These are phyloP conservation scores for Orbilia javanica DNA, from an alignment of 2,329 filamentous ascomycete genomes.

Conservation along the genomic window DNA sequence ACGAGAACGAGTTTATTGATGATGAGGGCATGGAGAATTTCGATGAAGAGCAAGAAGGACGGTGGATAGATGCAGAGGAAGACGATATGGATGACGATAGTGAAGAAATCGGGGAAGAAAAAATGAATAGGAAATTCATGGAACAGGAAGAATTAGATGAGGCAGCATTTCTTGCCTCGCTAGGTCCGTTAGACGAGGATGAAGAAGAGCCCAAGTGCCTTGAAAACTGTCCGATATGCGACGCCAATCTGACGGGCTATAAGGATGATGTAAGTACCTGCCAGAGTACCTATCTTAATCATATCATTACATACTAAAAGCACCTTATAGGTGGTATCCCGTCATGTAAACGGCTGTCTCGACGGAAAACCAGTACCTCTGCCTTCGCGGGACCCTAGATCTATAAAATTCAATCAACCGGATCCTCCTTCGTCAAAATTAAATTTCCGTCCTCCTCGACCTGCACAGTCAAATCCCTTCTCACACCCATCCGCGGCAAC, in stretches of 20 bases:
- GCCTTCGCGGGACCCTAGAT: conserved; percentile 63
- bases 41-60: conserved; percentile 53
- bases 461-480: conserved; percentile 46
- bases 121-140: conserved; percentile 74
- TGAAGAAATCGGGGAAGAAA: conserved; percentile 73
- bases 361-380: conserved; percentile 81
- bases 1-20: conserved; percentile 52
- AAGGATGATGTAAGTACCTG: conserved; percentile 61
- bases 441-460: conserved; percentile 43
- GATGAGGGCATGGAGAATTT: conserved; percentile 57
- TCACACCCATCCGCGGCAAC: conserved; percentile 59
- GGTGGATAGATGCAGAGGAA: conserved; percentile 60
- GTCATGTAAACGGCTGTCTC: conserved; percentile 92
- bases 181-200: conserved; percentile 65
- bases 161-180: conserved; percentile 73
- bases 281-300: conserved; percentile 60
- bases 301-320: conserved; percentile 72
- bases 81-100: conserved; percentile 70
- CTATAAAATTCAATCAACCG: conserved; percentile 61
- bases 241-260: conserved; percentile 58
- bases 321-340: conserved; percentile 76
- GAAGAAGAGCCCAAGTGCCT: conserved; percentile 63
- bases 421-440: conserved; percentile 56
- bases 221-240: conserved; percentile 55
- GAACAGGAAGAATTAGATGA: conserved; percentile 75